Conservation (phyloP, 345 rosid genomes). For the Brassica carinata region DNA sequence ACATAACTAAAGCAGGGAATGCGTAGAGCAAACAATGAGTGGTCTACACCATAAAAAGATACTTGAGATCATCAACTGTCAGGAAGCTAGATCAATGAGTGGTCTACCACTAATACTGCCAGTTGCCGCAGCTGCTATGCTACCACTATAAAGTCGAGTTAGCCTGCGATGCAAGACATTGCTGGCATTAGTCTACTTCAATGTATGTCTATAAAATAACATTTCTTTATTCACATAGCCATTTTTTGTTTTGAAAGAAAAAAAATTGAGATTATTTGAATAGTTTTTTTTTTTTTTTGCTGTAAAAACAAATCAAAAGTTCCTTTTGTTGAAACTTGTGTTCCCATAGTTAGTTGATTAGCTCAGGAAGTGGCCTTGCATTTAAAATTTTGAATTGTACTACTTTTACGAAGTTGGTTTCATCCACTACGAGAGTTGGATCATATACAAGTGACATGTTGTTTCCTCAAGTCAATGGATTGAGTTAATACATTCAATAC, state of each 20-base stretch:
- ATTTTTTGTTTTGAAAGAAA: no score
- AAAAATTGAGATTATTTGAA: no score
- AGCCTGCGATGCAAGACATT: slow-evolving; percentile 19
- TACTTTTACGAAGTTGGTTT: neutral
- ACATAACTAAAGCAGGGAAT: neutral
- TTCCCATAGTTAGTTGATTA: no score
- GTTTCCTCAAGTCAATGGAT: neutral
- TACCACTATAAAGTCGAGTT: slow-evolving; percentile 13
- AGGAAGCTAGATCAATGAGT: slow-evolving; percentile 7
- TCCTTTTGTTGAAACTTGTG: no score
- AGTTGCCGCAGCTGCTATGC: neutral
- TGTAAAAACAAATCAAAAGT: no score
- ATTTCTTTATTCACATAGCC: no score
- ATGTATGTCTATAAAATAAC: no score
- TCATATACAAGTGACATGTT: neutral
- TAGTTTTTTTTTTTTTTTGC: neutral
- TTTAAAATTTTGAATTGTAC: no score
- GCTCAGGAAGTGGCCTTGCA: no score
- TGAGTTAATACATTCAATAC: neutral
- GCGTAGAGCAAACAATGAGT: neutral
- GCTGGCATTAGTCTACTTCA: neutral
- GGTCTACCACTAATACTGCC: neutral
- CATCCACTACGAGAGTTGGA: neutral
- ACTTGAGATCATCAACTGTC: slow-evolving; percentile 76
- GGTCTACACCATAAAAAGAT: slow-evolving; percentile 49